Base-by-base conservation (phyloP, 495 filamentous ascomycete species). In the Aspergillus wentii region DNA sequence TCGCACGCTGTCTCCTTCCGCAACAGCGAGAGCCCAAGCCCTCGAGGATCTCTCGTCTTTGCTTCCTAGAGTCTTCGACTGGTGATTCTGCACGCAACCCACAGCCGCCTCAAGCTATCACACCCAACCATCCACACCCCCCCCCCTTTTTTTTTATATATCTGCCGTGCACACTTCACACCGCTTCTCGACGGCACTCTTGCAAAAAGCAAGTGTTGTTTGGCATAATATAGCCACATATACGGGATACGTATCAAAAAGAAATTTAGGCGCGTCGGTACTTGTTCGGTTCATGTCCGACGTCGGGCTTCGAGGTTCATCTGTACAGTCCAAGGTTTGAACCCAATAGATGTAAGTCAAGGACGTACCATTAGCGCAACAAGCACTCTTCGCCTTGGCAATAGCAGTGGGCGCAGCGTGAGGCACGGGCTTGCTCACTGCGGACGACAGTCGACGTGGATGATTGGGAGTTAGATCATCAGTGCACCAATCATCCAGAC, bases 401-500 rank as follows among this genome's bases (percentile, higher is more conserved):
- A 17, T 26, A 33, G 25, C 35, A 35, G 23, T 44, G 37, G 44
- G 16, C 41, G 20, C 49, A 41, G 29, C 23, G 41, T 40, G 41
- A 43, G 38, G 47, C 51, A 48, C 47, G 41, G 38, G 51, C 47
- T 43, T 39, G 20, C 41, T 33, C 31, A 43, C 41, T 48, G 44
- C 47, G 44, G 45, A 40, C 19, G 33, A 38, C 43, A 41, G 43
- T 41, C 35, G 19, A 39, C 42, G 39, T 42, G 40, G 37, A 35
- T 38, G 44, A 36, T 11, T 43, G 40, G 35, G 11, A 25, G 22
- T 5, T 25, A 33, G 38, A 34, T 39, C 41, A 30, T 44, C 35
- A 33, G 35, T 48, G 44, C 42, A 16, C 52, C 48, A 52, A 49
- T 47, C 40, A 45, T 22, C 30, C 23, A 40, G 40, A 20, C 26